phyloP scores from a whole-genome alignment of 2,329 filamentous ascomycete genomes.

The Tolypocladium sp. region DNA sequence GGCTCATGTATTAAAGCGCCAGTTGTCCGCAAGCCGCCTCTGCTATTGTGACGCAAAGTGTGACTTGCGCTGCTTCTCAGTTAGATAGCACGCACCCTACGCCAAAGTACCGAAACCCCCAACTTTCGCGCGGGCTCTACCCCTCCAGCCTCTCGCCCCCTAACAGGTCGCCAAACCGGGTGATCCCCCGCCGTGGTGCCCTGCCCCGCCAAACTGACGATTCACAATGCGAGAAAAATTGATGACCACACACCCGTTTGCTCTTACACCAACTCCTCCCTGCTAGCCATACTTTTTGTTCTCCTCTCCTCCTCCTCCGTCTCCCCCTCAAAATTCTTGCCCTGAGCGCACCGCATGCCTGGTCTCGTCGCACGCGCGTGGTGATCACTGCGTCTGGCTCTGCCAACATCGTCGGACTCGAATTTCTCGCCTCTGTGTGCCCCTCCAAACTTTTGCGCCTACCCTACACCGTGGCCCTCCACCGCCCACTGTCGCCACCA shows the following conservation, averaged over 20 bases:
- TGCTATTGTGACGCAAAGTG: not conserved
- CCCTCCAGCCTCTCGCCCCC: not conserved
- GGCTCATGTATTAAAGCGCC: too few relatives aligned
- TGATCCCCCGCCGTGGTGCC: slow-evolving; percentile 2
- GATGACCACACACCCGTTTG: slow-evolving; percentile 24
- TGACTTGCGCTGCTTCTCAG: not conserved
- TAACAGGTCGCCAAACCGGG: not conserved
- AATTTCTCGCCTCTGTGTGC: not conserved
- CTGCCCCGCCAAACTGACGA: slow-evolving; percentile 25
- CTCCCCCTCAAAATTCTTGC: not conserved
- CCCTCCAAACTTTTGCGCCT: slow-evolving; percentile 1
- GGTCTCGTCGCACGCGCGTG: slow-evolving; percentile 5
- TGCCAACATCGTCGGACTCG: not conserved
- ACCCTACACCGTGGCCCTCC: slow-evolving; percentile 1
- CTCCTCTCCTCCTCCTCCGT: slow-evolving; percentile 2
- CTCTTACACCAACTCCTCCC: slow-evolving; percentile 9
- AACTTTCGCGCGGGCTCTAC: not conserved
- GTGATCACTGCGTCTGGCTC: not conserved
- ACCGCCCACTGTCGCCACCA: slow-evolving; percentile 33
- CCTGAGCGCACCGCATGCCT: slow-evolving; percentile 8
- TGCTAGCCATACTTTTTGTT: slow-evolving; percentile 2
- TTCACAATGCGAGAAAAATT: slow-evolving; percentile 29
- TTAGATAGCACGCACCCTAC: not conserved
- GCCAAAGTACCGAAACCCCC: not conserved
- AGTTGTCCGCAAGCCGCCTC: too few relatives aligned